Conservation (phyloP, 805 yeast genomes). For the Metschnikowia peoriensis region DNA sequence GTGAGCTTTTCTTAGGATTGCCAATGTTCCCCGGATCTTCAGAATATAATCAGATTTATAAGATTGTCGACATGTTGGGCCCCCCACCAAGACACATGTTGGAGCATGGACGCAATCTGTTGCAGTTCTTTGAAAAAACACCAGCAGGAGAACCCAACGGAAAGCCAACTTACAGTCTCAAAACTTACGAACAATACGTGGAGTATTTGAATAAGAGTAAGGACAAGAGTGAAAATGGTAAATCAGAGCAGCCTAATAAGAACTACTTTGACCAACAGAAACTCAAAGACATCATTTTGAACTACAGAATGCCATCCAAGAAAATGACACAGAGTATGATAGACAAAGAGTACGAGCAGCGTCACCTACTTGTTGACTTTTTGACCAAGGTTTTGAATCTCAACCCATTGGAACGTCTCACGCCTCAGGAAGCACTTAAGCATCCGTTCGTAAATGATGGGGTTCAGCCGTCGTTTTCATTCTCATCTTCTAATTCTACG, state of each 20-base stretch:
- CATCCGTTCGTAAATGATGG: slow-evolving; percentile 78
- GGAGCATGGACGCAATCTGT: slow-evolving; percentile 86
- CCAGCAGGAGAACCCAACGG: slow-evolving; percentile 22
- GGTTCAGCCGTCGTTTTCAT: background rate
- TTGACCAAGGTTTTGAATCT: slow-evolving; percentile 72
- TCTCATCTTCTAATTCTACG: slow-evolving; percentile 1
- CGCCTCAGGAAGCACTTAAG: slow-evolving; percentile 90
- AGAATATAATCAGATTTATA: slow-evolving; percentile 83
- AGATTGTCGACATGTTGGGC: slow-evolving; percentile 81
- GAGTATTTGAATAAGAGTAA: slow-evolving; percentile 27
- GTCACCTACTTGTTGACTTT: slow-evolving; percentile 74
- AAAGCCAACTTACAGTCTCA: slow-evolving; percentile 33
- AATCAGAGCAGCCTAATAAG: slow-evolving; percentile 74
- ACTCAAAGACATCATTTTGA: slow-evolving; percentile 69
- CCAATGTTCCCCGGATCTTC: slow-evolving; percentile 95
- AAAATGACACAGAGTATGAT: slow-evolving; percentile 51
- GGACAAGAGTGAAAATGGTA: slow-evolving; percentile 30
- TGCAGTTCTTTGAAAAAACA: slow-evolving; percentile 58
- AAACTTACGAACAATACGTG: slow-evolving; percentile 36
- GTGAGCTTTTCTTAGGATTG: slow-evolving; percentile 85
- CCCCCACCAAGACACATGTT: slow-evolving; percentile 95
- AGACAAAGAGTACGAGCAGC: slow-evolving; percentile 71
- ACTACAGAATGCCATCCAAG: slow-evolving; percentile 66
- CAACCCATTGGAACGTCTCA: slow-evolving; percentile 93
- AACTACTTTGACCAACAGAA: slow-evolving; percentile 68